A percentile compares a stretch with the other conserved stretches of the same genome.
Evolutionary conservation across 139 green algal genomes (phyloP).

Genomic region (Chlamydomonas schloesseri): DNA sequence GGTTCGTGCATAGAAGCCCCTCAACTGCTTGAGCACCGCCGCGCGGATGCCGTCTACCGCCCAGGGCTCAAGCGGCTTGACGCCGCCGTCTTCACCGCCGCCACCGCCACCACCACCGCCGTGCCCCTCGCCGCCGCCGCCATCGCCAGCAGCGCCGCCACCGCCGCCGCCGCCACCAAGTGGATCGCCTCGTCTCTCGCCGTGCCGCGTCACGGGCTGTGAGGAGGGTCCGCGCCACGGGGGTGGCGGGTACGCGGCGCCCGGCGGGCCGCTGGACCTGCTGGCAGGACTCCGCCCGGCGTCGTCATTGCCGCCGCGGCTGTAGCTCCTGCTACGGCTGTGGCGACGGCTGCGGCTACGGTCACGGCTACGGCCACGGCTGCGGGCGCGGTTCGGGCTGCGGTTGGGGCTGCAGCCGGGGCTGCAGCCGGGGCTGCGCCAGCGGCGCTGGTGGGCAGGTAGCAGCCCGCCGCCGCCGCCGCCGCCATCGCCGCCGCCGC

Average conservation of each 20-base stretch:
- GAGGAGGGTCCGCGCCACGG: too few relatives aligned
- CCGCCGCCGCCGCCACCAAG: too few relatives aligned
- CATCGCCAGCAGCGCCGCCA: too few relatives aligned
- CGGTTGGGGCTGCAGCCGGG: not conserved
- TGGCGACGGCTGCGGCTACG: not conserved
- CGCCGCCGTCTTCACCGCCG: not conserved
- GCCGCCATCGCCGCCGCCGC: not conserved
- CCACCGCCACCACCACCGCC: not conserved
- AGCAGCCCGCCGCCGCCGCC: not conserved
- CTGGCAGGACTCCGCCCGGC: too few relatives aligned
- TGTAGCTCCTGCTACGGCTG: not conserved
- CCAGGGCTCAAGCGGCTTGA: not conserved
- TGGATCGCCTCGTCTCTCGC: too few relatives aligned
- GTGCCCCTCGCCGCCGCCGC: too few relatives aligned
- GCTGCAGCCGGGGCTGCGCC: slow-evolving; percentile 9
- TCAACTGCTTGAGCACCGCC: slow-evolving; percentile 4
- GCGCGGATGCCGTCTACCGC: not conserved
- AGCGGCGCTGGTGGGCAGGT: not conserved
- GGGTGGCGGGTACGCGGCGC: too few relatives aligned
- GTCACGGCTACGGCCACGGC: not conserved
- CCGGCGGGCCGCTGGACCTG: too few relatives aligned
- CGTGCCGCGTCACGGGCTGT: too few relatives aligned
- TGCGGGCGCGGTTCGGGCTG: not conserved
- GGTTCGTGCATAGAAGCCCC: too few relatives aligned
- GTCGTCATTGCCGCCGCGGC: too few relatives aligned